Percentiles rank a stretch among this genome's conserved stretches.
These are phyloP conservation scores for Coniosporium apollinis DNA, from an alignment of 495 filamentous ascomycete species.

Conservation along the genomic window DNA sequence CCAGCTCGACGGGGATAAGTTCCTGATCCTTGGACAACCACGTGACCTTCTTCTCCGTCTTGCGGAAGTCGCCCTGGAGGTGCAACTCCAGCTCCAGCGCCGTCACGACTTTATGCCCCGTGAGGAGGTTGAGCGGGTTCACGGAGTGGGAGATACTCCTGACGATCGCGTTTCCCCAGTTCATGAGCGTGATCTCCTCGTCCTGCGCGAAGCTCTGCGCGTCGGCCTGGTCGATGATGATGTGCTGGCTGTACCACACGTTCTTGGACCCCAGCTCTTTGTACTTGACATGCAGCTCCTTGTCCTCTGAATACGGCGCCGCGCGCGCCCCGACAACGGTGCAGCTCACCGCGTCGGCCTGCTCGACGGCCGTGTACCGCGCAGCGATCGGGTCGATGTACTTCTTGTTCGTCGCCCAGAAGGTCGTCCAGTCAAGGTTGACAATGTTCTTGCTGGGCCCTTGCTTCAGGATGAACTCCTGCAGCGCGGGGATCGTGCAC, in stretches of 20 bases:
- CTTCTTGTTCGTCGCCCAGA: slow-evolving; percentile 95
- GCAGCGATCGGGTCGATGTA: slow-evolving; percentile 79
- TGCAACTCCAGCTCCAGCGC: slow-evolving; percentile 62
- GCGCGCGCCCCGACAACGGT: slow-evolving; percentile 51
- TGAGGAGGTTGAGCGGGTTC: slow-evolving; percentile 22
- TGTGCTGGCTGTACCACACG: slow-evolving; percentile 50
- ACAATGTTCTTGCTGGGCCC: slow-evolving; percentile 78
- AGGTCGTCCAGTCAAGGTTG: slow-evolving; percentile 76
- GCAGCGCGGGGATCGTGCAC: slow-evolving; percentile 75
- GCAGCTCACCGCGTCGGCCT: slow-evolving; percentile 49
- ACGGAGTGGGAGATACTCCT: slow-evolving; percentile 49
- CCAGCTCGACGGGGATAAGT: slow-evolving; percentile 64
- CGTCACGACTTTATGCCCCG: slow-evolving; percentile 33
- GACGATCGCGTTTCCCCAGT: slow-evolving; percentile 85
- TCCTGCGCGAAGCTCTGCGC: slow-evolving; percentile 62
- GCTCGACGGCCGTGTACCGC: slow-evolving; percentile 64
- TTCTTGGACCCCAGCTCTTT: slow-evolving; percentile 68
- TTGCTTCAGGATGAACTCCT: slow-evolving; percentile 86
- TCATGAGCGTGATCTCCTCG: slow-evolving; percentile 92
- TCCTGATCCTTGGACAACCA: slow-evolving; percentile 70
- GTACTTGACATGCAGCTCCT: slow-evolving; percentile 79
- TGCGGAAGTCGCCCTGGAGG: slow-evolving; percentile 76
- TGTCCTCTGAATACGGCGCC: slow-evolving; percentile 49
- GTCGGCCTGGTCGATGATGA: slow-evolving; percentile 76
- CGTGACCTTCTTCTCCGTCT: slow-evolving; percentile 89